Evolutionary conservation across 441 rosid species (phyloP), one percentile per base, ranked within the genome.

Genomic region (Arabidopsis hybrid): DNA sequence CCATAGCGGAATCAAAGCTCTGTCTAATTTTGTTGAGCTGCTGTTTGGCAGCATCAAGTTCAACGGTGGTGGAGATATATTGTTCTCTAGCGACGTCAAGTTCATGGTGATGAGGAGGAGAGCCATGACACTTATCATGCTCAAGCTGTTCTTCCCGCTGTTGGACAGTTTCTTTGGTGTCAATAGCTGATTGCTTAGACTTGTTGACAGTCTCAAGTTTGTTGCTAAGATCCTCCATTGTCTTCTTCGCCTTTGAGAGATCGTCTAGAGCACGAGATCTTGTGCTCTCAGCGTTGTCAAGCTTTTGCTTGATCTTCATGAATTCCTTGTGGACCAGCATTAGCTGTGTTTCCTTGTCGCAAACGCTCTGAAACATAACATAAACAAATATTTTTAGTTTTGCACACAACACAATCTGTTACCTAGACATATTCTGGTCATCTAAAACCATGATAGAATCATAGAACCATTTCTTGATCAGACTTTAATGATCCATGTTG

Each of bases 321-420:
- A 84, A 51, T 73, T 92, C 89, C 45, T 78, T 87, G 49, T 79
- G 84, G 6, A 83, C 87, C 60, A 92, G 66, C 21, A 92, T 75
- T 46, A 94, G 86, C 66, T 85, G 91, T 17, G 95, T 84, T 81
- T 94, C 99, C 81, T 83, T 89, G 71, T 90, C 91, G 36, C 89
- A 62, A 56, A 89, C 86, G 83, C 83, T 89, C 97, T 78, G 64
- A 63, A 64, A 34, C 49, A 57, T 40, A 11, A 5, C 6, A 11
- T 21, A 21, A 29, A 12, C 9, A 0, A 5, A n/a, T 5, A 2
- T 7, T 16, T 45, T 45, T 2, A 45, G 7, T 0, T n/a, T n/a
- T 45, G 17, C 3, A 6, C 13, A n/a, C 5, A 47, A 1, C 6
- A 47, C 11, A 16, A 47, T 45, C 49, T 0, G 14, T 45, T 45